Evolutionary conservation across 306 rosid genomes (phyloP).

Genomic region (Ormosia semicastrata): DNA sequence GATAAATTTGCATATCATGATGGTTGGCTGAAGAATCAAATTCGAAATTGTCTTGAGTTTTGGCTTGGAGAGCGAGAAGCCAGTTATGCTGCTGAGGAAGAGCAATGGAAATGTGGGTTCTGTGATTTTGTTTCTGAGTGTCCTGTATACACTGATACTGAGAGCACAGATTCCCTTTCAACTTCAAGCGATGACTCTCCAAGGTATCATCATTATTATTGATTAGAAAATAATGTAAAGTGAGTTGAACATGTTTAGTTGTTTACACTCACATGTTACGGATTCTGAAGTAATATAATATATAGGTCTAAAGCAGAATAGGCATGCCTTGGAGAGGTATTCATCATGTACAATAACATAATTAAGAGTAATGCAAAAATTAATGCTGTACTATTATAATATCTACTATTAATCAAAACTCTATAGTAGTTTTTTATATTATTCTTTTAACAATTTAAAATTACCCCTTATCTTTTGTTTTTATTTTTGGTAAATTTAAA

Average conservation of each 20-base stretch:
- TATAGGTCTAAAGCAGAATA: neutral
- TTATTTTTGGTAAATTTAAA: neutral
- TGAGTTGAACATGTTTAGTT: neutral
- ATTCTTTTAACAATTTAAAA: neutral
- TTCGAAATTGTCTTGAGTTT: slow-evolving; percentile 51
- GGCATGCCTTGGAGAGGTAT: neutral
- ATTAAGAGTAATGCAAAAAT: neutral
- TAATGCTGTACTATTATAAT: neutral
- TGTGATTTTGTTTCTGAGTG: slow-evolving; percentile 48
- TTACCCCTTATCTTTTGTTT: neutral
- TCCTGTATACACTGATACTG: slow-evolving; percentile 29
- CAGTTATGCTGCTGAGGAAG: slow-evolving; percentile 53
- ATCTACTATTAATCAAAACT: neutral
- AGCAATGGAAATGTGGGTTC: slow-evolving; percentile 63
- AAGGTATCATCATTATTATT: neutral
- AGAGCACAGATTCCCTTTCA: slow-evolving; percentile 1
- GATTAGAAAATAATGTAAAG: neutral
- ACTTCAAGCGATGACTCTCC: slow-evolving; percentile 23
- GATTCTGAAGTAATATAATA: too few species aligned
- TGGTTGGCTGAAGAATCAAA: slow-evolving; percentile 51
- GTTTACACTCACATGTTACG: neutral
- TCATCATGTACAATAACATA: neutral
- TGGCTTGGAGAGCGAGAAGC: slow-evolving; percentile 79
- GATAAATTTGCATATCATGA: slow-evolving; percentile 48
- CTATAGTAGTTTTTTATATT: neutral